Conservation (phyloP, 2,329 filamentous ascomycete genomes). For the Cladosporium sp. region DNA sequence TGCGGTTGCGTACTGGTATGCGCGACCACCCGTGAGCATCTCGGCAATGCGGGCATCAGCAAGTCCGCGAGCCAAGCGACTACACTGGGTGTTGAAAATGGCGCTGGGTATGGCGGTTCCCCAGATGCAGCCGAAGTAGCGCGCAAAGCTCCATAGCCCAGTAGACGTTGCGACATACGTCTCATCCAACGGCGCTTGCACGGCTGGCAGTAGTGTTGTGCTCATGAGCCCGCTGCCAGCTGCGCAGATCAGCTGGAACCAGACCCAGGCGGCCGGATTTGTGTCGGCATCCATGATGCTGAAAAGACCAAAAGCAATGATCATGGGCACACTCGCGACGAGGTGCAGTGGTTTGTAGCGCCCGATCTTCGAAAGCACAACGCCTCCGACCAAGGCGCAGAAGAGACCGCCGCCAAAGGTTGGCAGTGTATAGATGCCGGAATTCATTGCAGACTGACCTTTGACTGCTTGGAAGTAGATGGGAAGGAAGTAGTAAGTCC, state of each 20-base stretch:
- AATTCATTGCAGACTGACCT: slow-evolving; percentile 33
- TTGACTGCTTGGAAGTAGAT: slow-evolving; percentile 42
- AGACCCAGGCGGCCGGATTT: slow-evolving; percentile 36
- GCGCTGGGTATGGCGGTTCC: slow-evolving; percentile 41
- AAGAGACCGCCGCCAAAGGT: slow-evolving; percentile 22
- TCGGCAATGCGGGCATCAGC: background rate
- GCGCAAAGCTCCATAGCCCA: slow-evolving; percentile 41
- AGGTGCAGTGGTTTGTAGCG: slow-evolving; percentile 29
- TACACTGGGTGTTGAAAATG: slow-evolving; percentile 34
- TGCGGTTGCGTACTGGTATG: slow-evolving; percentile 9
- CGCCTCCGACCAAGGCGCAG: slow-evolving; percentile 15
- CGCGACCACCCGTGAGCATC: slow-evolving; percentile 2
- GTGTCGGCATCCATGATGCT: slow-evolving; percentile 36
- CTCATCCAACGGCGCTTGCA: slow-evolving; percentile 38
- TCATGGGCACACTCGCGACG: slow-evolving; percentile 25
- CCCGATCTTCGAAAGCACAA: slow-evolving; percentile 28
- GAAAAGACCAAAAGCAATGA: slow-evolving; percentile 40
- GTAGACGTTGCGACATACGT: slow-evolving; percentile 35
- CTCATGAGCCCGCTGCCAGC: slow-evolving; percentile 40
- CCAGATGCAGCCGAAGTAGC: slow-evolving; percentile 44
- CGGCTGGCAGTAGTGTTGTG: slow-evolving; percentile 38
- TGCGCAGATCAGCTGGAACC: slow-evolving; percentile 37
- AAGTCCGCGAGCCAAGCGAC: slow-evolving; percentile 1
- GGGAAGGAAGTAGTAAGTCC: slow-evolving; percentile 38
- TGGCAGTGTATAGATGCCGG: slow-evolving; percentile 38